Evolutionary conservation across 2,329 filamentous ascomycete genomes (phyloP).

Genomic region (Sclerotinia glacialis): DNA sequence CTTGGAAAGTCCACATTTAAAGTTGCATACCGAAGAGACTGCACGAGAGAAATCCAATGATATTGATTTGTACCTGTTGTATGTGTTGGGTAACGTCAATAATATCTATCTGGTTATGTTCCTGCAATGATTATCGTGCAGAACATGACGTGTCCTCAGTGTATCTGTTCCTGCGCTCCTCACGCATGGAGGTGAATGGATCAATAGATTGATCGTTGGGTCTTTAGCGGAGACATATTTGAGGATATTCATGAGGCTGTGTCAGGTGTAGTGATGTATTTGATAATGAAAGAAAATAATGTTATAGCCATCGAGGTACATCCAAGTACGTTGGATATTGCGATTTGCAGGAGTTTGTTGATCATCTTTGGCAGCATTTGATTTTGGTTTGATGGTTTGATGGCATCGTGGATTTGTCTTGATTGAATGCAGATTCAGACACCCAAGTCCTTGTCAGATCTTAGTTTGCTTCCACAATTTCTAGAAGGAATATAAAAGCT

Average conservation of each 20-base stretch:
- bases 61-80: neutral
- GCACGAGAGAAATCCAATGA: neutral
- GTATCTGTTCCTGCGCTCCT: constrained; percentile 7
- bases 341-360: neutral
- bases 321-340: neutral
- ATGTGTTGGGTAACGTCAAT: neutral
- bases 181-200: constrained; percentile 3
- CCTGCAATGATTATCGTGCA: constrained; percentile 18
- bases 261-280: too few species aligned
- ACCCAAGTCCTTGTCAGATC: neutral
- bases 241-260: neutral
- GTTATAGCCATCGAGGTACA: neutral
- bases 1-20: constrained; percentile 3
- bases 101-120: neutral
- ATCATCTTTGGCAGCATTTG: constrained; percentile 8
- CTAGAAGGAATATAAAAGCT: neutral
- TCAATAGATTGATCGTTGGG: neutral
- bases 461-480: neutral
- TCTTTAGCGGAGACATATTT: neutral
- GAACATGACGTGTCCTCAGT: constrained; percentile 13
- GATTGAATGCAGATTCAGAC: constrained; percentile 3
- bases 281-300: neutral
- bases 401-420: neutral
- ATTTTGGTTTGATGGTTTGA: too few species aligned
- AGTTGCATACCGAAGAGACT: neutral